Evolutionary conservation across 2,329 filamentous ascomycete species (phyloP).

Genomic region (Cryphonectria radicalis): DNA sequence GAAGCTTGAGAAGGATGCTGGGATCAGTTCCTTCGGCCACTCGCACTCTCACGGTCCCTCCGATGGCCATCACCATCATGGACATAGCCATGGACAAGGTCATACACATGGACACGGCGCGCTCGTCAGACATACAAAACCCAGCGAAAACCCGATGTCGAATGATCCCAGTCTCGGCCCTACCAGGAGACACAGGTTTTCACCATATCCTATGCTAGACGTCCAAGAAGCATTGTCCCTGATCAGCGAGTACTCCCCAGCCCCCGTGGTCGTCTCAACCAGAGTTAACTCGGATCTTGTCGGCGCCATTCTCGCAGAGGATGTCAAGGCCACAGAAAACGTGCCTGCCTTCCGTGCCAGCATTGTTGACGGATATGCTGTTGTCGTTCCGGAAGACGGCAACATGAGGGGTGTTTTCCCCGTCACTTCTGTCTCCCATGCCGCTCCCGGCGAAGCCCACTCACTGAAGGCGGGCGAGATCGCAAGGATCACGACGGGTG

Average conservation of each 20-base stretch:
- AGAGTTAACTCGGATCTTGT: slow-evolving; percentile 70
- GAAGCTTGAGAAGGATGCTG: slow-evolving; percentile 83
- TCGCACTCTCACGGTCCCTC: slow-evolving; percentile 43
- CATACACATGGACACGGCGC: slow-evolving; percentile 66
- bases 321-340: slow-evolving; percentile 77
- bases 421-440: slow-evolving; percentile 85
- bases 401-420: slow-evolving; percentile 81
- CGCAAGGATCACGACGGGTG: slow-evolving; percentile 91
- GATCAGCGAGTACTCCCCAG: slow-evolving; percentile 75
- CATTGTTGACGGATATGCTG: slow-evolving; percentile 95
- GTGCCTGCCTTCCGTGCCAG: slow-evolving; percentile 95
- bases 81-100: slow-evolving; percentile 54
- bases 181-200: slow-evolving; percentile 77
- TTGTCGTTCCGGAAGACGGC: slow-evolving; percentile 67
- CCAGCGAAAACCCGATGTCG: slow-evolving; percentile 59
- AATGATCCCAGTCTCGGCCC: slow-evolving; percentile 65
- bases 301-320: slow-evolving; percentile 79
- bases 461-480: slow-evolving; percentile 74
- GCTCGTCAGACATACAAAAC: slow-evolving; percentile 75
- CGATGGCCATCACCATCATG: slow-evolving; percentile 57
- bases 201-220: slow-evolving; percentile 89
- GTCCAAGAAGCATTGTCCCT: slow-evolving; percentile 79
- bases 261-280: slow-evolving; percentile 57
- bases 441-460: slow-evolving; percentile 70
- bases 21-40: slow-evolving; percentile 50